Evolutionary conservation across 345 rosid species (phyloP), one percentile per base, ranked within the genome.

Genomic region (Punica granatum): DNA sequence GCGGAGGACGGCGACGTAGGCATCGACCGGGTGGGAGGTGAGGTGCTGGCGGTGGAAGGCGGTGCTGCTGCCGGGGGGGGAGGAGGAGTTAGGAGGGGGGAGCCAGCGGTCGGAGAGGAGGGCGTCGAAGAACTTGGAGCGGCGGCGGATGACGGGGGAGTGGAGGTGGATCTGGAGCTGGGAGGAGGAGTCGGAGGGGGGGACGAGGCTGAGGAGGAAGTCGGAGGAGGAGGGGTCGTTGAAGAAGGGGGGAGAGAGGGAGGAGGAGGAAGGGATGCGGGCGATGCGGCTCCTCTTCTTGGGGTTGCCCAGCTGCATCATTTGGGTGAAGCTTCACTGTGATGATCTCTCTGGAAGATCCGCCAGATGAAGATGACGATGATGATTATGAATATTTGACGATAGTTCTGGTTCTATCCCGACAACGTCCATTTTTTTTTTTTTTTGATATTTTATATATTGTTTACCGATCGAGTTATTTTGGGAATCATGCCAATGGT

Each of bases 81-180:
- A 63, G 32, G 65, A 56, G 83, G 71, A 2, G 56, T 15, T 19
- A 15, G 23, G 42, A 10, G 67, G 49, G 56, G 66, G 64, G 30
- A 75, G 78, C 93, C 93, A 88, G 5, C 90, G 85, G 32, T 78
- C 87, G 39, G 93, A 88, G 35, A 88, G 76, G 30, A 83, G 83
- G 4, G 93, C 83, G 60, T 78, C 69, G 75, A 88, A 88, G 69
- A 82, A 88, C 66, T 83, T 79, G n/a, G 90, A 78, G 14, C 87
- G 85, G 44, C 71, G 68, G 44, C 71, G 68, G 67, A 88, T 81
- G 71, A 82, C 74, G 37, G 48, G 62, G 16, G 93, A 85, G 69
- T 88, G 93, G 65, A 88, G 87, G 72, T 84, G 72, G 83, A 88
- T 76, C 78, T 72, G 60, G 34, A 49, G 39, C 37, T 73, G 35